phyloP scores from a whole-genome alignment of 345 rosid genomes.

The Pseudoturritis turrita region DNA sequence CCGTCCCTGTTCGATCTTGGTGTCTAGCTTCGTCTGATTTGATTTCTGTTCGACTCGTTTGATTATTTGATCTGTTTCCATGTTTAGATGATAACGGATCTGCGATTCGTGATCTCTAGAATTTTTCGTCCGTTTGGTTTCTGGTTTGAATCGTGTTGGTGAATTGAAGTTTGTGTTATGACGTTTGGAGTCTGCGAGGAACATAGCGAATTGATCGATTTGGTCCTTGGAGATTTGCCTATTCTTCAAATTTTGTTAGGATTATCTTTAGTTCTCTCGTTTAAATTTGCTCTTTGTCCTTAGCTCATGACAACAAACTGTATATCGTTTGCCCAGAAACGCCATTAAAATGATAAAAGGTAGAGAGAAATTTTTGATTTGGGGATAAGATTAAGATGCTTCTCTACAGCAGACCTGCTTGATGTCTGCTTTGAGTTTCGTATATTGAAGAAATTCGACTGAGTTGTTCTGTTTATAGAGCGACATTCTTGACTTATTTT shows the following conservation, averaged over 20 bases:
- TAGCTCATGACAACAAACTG: neutral
- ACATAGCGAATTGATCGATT: neutral
- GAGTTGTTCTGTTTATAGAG: neutral
- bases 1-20: neutral
- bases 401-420: neutral
- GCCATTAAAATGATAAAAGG: neutral
- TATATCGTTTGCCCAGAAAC: neutral
- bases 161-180: neutral
- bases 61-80: neutral
- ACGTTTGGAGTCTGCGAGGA: neutral
- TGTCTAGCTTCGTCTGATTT: neutral
- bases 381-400: neutral
- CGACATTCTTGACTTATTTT: neutral
- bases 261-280: neutral
- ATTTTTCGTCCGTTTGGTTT: neutral
- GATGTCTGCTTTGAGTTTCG: neutral
- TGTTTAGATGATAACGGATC: constrained; percentile 22
- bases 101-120: neutral
- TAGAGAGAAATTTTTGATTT: neutral
- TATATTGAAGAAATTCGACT: neutral
- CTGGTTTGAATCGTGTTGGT: neutral
- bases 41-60: neutral
- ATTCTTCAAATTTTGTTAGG: neutral
- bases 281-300: neutral
- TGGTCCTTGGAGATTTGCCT: neutral